Evolutionary conservation across 2,329 filamentous ascomycete species (phyloP), one percentile per base, ranked within the genome.

Genomic region (Colletotrichum abscissum): DNA sequence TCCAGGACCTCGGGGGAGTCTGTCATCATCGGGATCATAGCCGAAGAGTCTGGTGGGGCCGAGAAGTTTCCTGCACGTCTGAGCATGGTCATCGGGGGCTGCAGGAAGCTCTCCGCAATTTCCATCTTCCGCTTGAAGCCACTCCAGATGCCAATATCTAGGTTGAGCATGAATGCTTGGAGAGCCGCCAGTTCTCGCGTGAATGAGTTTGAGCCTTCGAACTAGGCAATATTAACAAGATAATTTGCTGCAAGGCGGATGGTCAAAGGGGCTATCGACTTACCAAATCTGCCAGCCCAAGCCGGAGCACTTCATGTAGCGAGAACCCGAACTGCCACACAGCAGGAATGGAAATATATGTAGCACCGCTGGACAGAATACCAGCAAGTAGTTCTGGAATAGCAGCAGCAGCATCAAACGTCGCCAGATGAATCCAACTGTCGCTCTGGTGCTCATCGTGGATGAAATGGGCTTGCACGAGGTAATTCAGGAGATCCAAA

Each of bases 311-410:
- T 67, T 86, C 84, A 28, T 84, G 78, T 30, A 86, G 75, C 1
- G 84, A 84, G 74, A 81, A 84, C 0, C 84, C 84, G 24, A 86
- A 76, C 6, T 83, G 84, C 11, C 81, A 76, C 4, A 86, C 76
- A 0, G 82, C 80, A 14, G 82, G 80, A 2, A 83, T 79, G 0
- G 79, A 78, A 1, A 83, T 84, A 12, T 81, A 67, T 0, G 83
- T 80, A 0, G 84, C 84, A 2, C 81, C 83, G 12, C 80, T 78
- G 1, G 83, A 80, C 6, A 81, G 79, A 69, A 86, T 78, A 1
- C 78, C 80, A 5, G 80, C 80, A 2, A 85, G 77, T 2, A 85
- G 76, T 63, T 83, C 83, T 0, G 83, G 79, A 8, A 78, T 75
- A 52, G 81, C 79, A 5, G 77, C 76, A 30, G 84, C 83, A 0